Base-by-base conservation (phyloP, 345 rosid species). In the Lepidium africanum region DNA sequence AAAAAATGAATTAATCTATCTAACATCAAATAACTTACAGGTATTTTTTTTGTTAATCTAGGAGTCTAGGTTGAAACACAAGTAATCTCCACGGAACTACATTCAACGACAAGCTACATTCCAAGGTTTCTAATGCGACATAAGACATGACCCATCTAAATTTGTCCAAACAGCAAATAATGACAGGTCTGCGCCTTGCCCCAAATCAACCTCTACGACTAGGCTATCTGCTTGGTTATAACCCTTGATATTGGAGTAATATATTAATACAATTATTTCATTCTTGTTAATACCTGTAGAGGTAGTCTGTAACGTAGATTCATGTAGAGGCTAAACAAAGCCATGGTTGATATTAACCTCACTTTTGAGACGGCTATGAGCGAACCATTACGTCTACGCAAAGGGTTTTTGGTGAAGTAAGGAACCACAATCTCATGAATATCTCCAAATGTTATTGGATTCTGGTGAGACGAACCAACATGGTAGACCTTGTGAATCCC, bases 261-360 rank as follows among this genome's bases (percentile, higher is more conserved):
- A 14, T 42, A 42, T n/a, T 5, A 14, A 42, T 2, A 43, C 4
- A 30, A 30, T 30, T 30, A 30, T n/a, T 12, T 52, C 12, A 15
- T 32, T 53, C 23, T 0, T 33, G 16, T 49, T 17, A 11, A 35
- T 59, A 74, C 78, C 78, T 74, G 69, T 15, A 74, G 23, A 37
- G 78, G 78, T 52, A 67, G 67, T 16, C 60, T 74, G 67, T 60
- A 74, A 35, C 78, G 67, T 32, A 74, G 27, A 36, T 49, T 74
- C 73, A 66, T 53, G 64, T 67, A 74, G 73, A 54, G 16, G 41
- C 5, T 43, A 59, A 74, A 74, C 13, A 36, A 23, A 53, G 69
- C 38, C 73, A 67, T 67, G 15, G 63, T 60, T 30, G 78, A 54
- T 60, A 67, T 42, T 23, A 74, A 2, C 35, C 45, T 54, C 19